A percentile compares a stretch with the other conserved stretches of the same genome.
These are phyloP conservation scores for Globisporangium okanoganense DNA, from an alignment of 352 stramenopile species.

Conservation along the genomic window DNA sequence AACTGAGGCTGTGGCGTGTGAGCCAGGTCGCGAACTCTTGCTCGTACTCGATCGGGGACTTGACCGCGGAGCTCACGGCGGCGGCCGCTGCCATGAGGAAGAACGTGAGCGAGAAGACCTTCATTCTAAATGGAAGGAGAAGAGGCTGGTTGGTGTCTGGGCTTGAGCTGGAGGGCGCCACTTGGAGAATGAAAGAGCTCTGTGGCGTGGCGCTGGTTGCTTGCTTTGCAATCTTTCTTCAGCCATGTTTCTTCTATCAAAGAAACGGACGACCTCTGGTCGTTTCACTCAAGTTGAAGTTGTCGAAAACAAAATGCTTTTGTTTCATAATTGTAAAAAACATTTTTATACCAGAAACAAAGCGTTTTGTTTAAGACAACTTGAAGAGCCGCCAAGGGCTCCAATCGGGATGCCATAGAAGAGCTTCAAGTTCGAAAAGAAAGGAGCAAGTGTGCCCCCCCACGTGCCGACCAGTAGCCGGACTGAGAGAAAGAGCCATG, in stretches of 20 bases:
- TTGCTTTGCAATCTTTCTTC: neutral
- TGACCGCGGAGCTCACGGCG: neutral
- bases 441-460: too few species aligned
- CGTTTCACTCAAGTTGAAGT: neutral
- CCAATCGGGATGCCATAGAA: too few species aligned
- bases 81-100: conserved; percentile 4
- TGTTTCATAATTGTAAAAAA: neutral
- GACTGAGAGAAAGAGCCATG: conserved; percentile 25
- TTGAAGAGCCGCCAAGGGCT: neutral
- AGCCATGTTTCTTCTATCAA: neutral
- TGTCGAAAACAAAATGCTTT: neutral
- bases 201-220: neutral
- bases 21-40: conserved; percentile 23
- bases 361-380: neutral
- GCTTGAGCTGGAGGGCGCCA: neutral
- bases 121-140: neutral
- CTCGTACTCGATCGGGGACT: conserved; percentile 20
- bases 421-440: too few species aligned
- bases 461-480: too few species aligned
- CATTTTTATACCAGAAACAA: too few species aligned
- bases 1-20: conserved; percentile 6
- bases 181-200: neutral
- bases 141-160: neutral
- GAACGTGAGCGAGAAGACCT: conserved; percentile 11
- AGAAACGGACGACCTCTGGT: neutral